Evolutionary conservation across 176 grass and related monocot genomes (phyloP).

Genomic region (Eragrostis curvula): DNA sequence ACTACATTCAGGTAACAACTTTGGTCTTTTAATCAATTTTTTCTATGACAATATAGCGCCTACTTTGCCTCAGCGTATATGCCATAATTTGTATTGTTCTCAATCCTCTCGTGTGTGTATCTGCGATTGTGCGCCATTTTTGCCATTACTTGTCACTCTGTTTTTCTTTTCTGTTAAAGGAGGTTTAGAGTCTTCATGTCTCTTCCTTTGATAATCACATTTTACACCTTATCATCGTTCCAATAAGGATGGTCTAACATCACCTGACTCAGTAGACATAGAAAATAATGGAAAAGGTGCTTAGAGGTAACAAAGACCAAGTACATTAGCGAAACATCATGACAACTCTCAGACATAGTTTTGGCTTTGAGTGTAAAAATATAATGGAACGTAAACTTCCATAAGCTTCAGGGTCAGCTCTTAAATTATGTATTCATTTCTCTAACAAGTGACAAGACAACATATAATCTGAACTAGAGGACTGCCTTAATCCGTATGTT

Average conservation of each 20-base stretch:
- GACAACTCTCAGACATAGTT: background rate
- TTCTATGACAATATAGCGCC: background rate
- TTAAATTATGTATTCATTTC: background rate
- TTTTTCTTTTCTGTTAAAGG: background rate
- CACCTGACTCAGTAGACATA: background rate
- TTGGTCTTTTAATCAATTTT: slow-evolving; percentile 1
- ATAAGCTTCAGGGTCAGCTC: slow-evolving; percentile 8
- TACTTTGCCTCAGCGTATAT: background rate
- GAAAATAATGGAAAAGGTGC: background rate
- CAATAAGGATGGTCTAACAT: background rate
- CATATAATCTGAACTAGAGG: background rate
- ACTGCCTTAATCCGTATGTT: background rate
- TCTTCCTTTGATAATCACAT: background rate
- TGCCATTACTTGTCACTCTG: background rate
- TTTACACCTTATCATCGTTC: background rate
- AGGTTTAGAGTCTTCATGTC: background rate
- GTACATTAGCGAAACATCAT: slow-evolving; percentile 19
- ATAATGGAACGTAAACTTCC: slow-evolving; percentile 17
- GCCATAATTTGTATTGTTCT: background rate
- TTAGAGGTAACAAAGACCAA: background rate
- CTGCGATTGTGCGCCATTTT: background rate
- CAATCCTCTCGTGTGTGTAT: background rate
- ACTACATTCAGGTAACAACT: slow-evolving; percentile 84
- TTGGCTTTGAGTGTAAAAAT: slow-evolving; percentile 1
- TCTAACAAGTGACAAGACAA: background rate